phyloP scores from a whole-genome alignment of 768 basidiomycete species.

The Rhodotorula sphaerocarpa region DNA sequence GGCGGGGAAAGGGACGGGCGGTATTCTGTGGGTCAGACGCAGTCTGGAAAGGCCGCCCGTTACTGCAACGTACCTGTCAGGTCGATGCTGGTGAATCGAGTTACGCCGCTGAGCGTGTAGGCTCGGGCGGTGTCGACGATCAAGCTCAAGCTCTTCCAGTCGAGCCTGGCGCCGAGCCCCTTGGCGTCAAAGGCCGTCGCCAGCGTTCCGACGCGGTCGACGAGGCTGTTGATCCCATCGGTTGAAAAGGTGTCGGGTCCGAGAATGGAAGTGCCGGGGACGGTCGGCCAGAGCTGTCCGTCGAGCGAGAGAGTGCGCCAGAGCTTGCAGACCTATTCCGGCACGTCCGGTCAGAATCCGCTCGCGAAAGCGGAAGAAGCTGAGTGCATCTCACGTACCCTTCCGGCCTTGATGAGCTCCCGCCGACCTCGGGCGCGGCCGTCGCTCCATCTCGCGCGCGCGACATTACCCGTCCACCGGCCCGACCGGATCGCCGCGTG shows the following conservation, averaged over 20 bases:
- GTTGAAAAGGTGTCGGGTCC: constrained; percentile 50
- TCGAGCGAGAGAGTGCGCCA: constrained; percentile 73
- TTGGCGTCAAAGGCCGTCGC: constrained; percentile 56
- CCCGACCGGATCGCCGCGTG: not conserved
- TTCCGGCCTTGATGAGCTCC: constrained; percentile 68
- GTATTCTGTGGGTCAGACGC: not conserved
- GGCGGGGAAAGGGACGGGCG: too few species aligned
- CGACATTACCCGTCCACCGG: constrained; percentile 7
- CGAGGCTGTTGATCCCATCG: constrained; percentile 52
- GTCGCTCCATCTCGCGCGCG: constrained; percentile 55
- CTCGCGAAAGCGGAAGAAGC: not conserved
- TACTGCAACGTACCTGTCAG: not conserved
- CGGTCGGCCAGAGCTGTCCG: constrained; percentile 71
- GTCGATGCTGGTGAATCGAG: constrained; percentile 7
- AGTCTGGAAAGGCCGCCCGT: not conserved
- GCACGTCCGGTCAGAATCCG: constrained; percentile 16
- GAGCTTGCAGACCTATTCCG: constrained; percentile 59
- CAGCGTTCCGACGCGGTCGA: constrained; percentile 57
- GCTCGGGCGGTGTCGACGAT: constrained; percentile 3
- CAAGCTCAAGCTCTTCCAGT: not conserved
- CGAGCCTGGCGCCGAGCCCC: constrained; percentile 43
- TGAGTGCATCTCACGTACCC: constrained; percentile 51
- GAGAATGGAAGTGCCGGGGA: constrained; percentile 56
- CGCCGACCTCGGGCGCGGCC: constrained; percentile 65
- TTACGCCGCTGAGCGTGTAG: not conserved